phyloP scores from a whole-genome alignment of 148 eudicot species.

The Persicaria tinctoria region DNA sequence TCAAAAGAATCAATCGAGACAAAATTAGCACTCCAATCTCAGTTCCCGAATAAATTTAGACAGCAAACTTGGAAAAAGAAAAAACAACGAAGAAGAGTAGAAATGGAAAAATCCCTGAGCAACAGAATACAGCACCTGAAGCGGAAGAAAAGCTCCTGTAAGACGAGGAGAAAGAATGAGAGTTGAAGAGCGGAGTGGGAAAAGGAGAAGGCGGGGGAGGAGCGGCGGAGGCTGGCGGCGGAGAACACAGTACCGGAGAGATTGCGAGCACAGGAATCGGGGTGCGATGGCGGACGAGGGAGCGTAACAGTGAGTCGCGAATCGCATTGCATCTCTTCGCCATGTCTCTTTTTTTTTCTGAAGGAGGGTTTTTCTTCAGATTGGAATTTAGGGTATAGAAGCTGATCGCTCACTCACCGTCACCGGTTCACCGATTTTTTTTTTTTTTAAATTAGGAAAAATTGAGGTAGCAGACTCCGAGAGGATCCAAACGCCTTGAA shows the following conservation, averaged over 20 bases:
- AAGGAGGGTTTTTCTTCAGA: neutral
- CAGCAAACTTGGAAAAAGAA: neutral
- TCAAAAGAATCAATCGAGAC: neutral
- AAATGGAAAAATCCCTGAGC: neutral
- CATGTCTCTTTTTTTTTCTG: neutral
- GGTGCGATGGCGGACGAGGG: constrained; percentile 6
- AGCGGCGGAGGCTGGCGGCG: constrained; percentile 7
- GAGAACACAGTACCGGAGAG: neutral
- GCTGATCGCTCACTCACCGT: too few relatives aligned
- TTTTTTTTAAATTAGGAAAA: too few relatives aligned
- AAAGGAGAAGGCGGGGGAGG: constrained; percentile 1
- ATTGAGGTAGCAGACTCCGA: too few relatives aligned
- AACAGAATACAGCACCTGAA: neutral
- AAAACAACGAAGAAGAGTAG: too few relatives aligned
- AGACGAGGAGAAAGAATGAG: neutral
- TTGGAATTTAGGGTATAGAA: neutral
- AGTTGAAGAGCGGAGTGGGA: constrained; percentile 1
- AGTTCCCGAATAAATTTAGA: neutral
- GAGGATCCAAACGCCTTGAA: too few relatives aligned
- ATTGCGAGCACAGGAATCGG: constrained; percentile 1
- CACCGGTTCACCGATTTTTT: too few relatives aligned
- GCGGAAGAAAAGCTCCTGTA: constrained; percentile 3
- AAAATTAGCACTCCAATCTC: neutral
- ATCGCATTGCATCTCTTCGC: constrained; percentile 7
- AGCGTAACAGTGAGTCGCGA: neutral